Conservation (phyloP, 805 yeast genomes). For the Candida jianshihensis region DNA sequence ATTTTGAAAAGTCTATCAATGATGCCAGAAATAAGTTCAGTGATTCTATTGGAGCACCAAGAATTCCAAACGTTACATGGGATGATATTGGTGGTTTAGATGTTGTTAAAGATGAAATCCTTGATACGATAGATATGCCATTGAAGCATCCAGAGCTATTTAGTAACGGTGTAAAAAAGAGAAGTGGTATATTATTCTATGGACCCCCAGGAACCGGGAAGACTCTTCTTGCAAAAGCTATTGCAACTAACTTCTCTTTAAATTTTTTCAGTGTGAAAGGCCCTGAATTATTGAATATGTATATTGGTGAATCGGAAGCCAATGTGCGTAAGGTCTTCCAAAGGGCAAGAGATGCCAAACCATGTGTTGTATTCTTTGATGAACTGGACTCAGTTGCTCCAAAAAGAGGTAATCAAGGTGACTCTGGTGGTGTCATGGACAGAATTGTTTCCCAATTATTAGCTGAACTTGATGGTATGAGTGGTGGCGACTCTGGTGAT, state of each 20-base stretch:
- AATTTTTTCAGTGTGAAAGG: conserved; percentile 97
- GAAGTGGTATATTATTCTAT: conserved; percentile 90
- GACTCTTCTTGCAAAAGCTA: conserved; percentile 91
- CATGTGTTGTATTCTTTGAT: conserved; percentile 96
- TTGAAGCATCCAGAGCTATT: conserved; percentile 87
- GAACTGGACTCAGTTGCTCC: conserved; percentile 98
- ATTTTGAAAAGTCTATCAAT: conserved; percentile 64
- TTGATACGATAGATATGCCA: conserved; percentile 96
- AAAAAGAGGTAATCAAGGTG: conserved; percentile 97
- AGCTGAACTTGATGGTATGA: conserved; percentile 96
- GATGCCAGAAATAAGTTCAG: conserved; percentile 83
- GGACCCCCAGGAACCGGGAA: conserved; percentile 99
- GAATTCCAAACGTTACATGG: conserved; percentile 94
- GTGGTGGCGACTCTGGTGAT: conserved; percentile 62
- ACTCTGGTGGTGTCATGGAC: conserved; percentile 99
- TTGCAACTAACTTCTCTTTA: conserved; percentile 89
- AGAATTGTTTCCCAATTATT: conserved; percentile 91
- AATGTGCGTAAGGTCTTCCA: conserved; percentile 93
- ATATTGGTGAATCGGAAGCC: conserved; percentile 97
- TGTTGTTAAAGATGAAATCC: conserved; percentile 80
- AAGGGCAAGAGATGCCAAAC: conserved; percentile 91
- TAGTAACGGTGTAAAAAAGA: conserved; percentile 80
- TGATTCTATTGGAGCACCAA: conserved; percentile 94
- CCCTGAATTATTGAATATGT: conserved; percentile 94
- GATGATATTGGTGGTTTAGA: conserved; percentile 96